Evolutionary conservation across 75 land plant species (phyloP), one percentile per base, ranked within the genome.

Genomic region (Isoetes taiwanensis): DNA sequence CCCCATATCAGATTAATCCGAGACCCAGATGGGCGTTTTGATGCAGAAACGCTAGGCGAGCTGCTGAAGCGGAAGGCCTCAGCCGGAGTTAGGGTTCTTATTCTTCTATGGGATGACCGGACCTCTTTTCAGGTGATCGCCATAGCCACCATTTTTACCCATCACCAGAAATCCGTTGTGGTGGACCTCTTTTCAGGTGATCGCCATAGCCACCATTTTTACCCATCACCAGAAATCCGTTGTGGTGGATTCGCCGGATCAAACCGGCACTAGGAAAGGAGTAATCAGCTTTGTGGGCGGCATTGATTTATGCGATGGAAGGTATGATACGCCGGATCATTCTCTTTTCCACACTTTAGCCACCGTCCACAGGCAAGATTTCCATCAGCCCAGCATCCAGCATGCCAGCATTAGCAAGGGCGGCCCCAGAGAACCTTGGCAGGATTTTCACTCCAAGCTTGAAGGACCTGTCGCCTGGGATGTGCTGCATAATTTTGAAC

Each of bases 161-260:
- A 19, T 16, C 50, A 46, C 50, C 25, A 46, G 16, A 6, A 46
- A n/a, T 16, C 16, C 5, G 25, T 23, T 46, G 5, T 46, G 50
- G 16, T 6, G 21, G 16, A 6, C 50, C 23, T 46, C 6, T 8
- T 4, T 6, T 19, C 16, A 46, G 25, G 19, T 6, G 5, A 19
- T 46, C 50, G 21, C 16, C 25, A 46, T 46, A 6, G 50, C 25
- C 8, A 19, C 50, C 4, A 46, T 46, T 16, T 46, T 46, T 23
- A 46, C 50, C 23, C 50, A 46, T n/a, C 50, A 46, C 50, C 50
- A 46, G 50, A n/a, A n/a, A n/a, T n/a, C n/a, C n/a, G n/a, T n/a
- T n/a, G n/a, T n/a, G n/a, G n/a, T n/a, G n/a, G n/a, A n/a, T n/a
- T n/a, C n/a, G n/a, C n/a, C n/a, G 50, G 50, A 23, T 6, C 16